Percentiles rank a stretch among this genome's conserved stretches.
phyloP scores from a whole-genome alignment of 352 stramenopile species.

The Pythium scleroteichum region DNA sequence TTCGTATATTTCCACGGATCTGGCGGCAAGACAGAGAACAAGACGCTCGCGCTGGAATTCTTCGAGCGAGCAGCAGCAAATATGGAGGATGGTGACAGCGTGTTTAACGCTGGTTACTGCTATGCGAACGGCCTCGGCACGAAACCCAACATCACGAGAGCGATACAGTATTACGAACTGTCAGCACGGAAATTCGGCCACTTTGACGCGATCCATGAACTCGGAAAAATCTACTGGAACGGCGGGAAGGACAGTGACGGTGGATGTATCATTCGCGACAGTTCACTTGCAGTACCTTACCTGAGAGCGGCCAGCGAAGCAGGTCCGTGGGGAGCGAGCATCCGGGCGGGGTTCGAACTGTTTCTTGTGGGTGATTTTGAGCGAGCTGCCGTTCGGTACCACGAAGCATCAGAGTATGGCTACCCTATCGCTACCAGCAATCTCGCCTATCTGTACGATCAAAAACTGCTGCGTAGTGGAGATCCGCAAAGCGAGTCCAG shows the following conservation, averaged over 20 bases:
- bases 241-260: constrained; percentile 18
- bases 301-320: constrained; percentile 60
- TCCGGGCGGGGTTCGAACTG: constrained; percentile 66
- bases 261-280: constrained; percentile 19
- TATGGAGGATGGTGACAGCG: constrained; percentile 81
- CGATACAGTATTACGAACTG: constrained; percentile 59
- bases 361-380: constrained; percentile 49
- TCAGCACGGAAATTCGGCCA: constrained; percentile 79
- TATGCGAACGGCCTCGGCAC: constrained; percentile 67
- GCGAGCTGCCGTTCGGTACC: constrained; percentile 53
- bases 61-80: constrained; percentile 84
- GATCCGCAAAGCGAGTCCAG: constrained; percentile 30
- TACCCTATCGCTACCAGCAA: constrained; percentile 72
- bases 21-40: constrained; percentile 67
- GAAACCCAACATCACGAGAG: constrained; percentile 46
- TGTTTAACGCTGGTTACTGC: constrained; percentile 90
- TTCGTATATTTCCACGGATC: constrained; percentile 89
- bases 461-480: constrained; percentile 35
- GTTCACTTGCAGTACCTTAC: constrained; percentile 39
- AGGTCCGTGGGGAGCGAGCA: constrained; percentile 55
- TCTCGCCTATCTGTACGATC: constrained; percentile 75
- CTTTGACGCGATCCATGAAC: constrained; percentile 80
- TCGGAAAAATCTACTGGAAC: constrained; percentile 60
- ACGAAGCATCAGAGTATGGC: constrained; percentile 63
- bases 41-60: constrained; percentile 70